These are phyloP conservation scores for Paradendryphiella salina DNA, from an alignment of 2,329 filamentous ascomycete genomes.

Conservation along the genomic window DNA sequence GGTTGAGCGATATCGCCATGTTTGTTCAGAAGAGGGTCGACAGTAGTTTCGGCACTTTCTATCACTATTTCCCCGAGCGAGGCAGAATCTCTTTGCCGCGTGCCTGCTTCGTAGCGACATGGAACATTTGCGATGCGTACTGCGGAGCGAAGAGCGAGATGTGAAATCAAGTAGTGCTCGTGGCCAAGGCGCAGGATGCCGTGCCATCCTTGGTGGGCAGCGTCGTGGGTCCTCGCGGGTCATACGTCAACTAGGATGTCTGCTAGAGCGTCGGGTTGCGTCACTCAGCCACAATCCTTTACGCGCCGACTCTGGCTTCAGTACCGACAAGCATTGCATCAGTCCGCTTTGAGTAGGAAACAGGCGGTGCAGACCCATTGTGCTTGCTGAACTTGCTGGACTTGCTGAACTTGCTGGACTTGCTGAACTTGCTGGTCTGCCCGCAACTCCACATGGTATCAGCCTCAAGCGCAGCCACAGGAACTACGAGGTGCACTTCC, in stretches of 20 bases:
- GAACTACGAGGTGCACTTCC: slow-evolving; percentile 15
- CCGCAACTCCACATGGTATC: slow-evolving; percentile 18
- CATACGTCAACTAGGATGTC: slow-evolving; percentile 8
- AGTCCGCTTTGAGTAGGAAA: slow-evolving; percentile 15
- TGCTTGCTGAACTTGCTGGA: slow-evolving; percentile 11
- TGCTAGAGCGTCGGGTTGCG: slow-evolving; percentile 26
- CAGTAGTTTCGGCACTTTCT: too few relatives aligned
- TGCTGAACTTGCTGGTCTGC: slow-evolving; percentile 12
- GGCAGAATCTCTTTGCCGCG: not conserved
- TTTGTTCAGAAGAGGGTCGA: not conserved
- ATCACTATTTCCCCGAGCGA: too few relatives aligned
- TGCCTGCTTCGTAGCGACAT: not conserved
- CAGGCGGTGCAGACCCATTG: slow-evolving; percentile 16
- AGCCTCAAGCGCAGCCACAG: slow-evolving; percentile 37
- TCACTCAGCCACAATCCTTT: slow-evolving; percentile 28
- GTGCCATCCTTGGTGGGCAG: slow-evolving; percentile 15
- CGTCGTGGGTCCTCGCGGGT: slow-evolving; percentile 1
- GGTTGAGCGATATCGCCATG: slow-evolving; percentile 4
- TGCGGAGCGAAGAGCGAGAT: not conserved
- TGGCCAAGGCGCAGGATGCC: slow-evolving; percentile 21
- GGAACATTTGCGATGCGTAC: not conserved
- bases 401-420: too few relatives aligned
- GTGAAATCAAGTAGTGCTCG: slow-evolving; percentile 1
- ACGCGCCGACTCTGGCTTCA: slow-evolving; percentile 21
- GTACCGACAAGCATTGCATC: slow-evolving; percentile 24